Evolutionary conservation across 2,329 filamentous ascomycete genomes (phyloP), one percentile per base, ranked within the genome.

Genomic region (Macrophomina tecta): DNA sequence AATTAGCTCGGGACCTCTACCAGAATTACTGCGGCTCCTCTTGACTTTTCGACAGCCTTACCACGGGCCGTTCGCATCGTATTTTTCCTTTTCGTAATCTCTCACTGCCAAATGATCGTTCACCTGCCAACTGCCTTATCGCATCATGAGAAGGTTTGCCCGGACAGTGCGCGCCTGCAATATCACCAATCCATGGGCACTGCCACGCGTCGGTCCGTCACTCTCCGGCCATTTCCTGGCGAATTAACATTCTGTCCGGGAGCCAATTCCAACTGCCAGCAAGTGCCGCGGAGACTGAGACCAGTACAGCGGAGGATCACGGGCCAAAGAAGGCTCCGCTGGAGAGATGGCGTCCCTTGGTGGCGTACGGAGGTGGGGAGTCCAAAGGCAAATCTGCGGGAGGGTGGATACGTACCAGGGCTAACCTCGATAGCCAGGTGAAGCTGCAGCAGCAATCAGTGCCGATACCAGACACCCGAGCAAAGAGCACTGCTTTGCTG

Each of bases 311-410:
- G 49, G 49, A 53, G 49, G 49, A 36, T 16, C 11, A 53, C 49
- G 7, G 28, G 49, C 49, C 6, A 5, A 30, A 53, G 9, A n/a
- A 16, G 49, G 11, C 28, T 32, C 12, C 6, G 8, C 3, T 42
- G 9, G 4, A 14, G 18, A 42, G 36, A 18, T 5, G 18, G 4
- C 28, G 14, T 8, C 12, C 4, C 8, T 58, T 16, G 53, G 16
- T 16, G 42, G n/a, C 9, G n/a, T 28, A 18, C 18, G n/a, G 18
- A 42, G 36, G n/a, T 58, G 38, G 36, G 36, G 8, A 58, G 53
- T 23, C 53, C 16, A 14, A 58, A 58, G 53, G 53, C 42, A 58
- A 42, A 58, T 28, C 53, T 30, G 36, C 53, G 53, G 53, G 36
- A 32, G 28, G 18, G 36, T 14, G n/a, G 53, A 36, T 40, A 58